Evolutionary conservation across 345 rosid species (phyloP), one percentile per base, ranked within the genome.

Genomic region (Litchi chinensis): DNA sequence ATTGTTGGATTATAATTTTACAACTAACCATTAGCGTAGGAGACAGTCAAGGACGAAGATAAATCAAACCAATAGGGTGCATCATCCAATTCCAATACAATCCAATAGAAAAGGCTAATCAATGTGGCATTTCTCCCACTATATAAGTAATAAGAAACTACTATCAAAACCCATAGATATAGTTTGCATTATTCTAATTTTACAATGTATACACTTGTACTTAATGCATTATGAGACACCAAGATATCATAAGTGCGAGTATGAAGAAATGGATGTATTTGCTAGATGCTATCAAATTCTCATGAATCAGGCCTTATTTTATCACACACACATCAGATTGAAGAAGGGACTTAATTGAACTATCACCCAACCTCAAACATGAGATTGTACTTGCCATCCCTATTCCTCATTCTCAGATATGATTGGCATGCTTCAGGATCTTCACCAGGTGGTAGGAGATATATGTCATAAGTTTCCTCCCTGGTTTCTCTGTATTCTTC

Each of bases 361-460:
- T 78, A 79, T 67, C 72, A 79, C 77, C 88, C 74, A 80, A 96
- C 99, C 99, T 93, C 99, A 63, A 96, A 96, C 99, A 96, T 96
- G 80, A 94, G 98, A 91, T 88, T 94, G 86, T 96, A 96, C 79
- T 96, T 94, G 40, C 99, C 99, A 87, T 96, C 99, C 70, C 97
- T 91, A 83, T 96, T 96, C 87, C 99, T 92, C 99, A 93, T 94
- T 90, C 99, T 90, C 82, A 96, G 86, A 82, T 96, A 94, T 8
- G 99, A 96, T 80, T 96, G 99, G 67, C 99, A 96, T 48, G 99
- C 99, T 88, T 96, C 99, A 73, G 99, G 99, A 87, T 96, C 98
- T 91, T 96, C 99, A 64, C 97, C 98, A 6, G 99, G 99, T 59
- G 99, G 99, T 73, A 96, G 90, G 82, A 96, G 95, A 90, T 94